These are phyloP conservation scores for Podochytrium sp. DNA, from an alignment of 192 early-diverging fungal genomes.

Conservation along the genomic window DNA sequence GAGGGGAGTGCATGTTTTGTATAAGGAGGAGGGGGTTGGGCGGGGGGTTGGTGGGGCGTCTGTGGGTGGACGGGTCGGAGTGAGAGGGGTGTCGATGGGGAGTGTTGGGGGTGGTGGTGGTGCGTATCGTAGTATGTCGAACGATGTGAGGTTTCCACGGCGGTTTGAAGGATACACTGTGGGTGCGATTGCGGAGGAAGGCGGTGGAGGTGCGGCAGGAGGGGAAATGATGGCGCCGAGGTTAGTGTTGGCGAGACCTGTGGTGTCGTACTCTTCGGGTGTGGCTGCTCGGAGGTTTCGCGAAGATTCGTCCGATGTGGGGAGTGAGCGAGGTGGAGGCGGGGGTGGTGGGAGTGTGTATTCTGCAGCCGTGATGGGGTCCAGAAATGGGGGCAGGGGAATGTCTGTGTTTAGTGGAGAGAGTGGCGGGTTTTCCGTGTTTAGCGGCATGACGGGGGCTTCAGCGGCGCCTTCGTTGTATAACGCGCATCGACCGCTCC, in stretches of 20 bases:
- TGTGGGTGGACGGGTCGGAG: too few species aligned
- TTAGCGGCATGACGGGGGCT: slow-evolving; percentile 20
- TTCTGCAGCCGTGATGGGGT: slow-evolving; percentile 12
- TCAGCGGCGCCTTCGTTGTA: background rate
- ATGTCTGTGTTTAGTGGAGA: slow-evolving; percentile 27
- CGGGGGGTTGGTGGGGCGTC: background rate
- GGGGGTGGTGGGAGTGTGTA: slow-evolving; percentile 19
- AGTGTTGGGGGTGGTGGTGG: background rate
- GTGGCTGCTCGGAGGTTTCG: background rate
- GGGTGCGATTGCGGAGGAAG: background rate
- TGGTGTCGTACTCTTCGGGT: background rate
- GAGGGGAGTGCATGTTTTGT: background rate
- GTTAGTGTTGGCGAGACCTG: slow-evolving; percentile 26
- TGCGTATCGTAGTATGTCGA: background rate
- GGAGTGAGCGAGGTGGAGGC: background rate
- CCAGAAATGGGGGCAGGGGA: background rate
- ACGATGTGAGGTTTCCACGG: background rate
- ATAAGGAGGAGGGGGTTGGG: background rate
- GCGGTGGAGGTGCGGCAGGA: background rate
- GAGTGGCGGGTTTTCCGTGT: slow-evolving; percentile 16
- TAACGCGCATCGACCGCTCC: background rate
- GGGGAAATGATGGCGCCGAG: slow-evolving; percentile 11
- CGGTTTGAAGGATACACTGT: background rate
- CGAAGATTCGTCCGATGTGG: slow-evolving; percentile 12
- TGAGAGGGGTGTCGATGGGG: too few species aligned